Evolutionary conservation across 2,329 filamentous ascomycete species (phyloP).

Genomic region (Fusarium pseudograminearum): DNA sequence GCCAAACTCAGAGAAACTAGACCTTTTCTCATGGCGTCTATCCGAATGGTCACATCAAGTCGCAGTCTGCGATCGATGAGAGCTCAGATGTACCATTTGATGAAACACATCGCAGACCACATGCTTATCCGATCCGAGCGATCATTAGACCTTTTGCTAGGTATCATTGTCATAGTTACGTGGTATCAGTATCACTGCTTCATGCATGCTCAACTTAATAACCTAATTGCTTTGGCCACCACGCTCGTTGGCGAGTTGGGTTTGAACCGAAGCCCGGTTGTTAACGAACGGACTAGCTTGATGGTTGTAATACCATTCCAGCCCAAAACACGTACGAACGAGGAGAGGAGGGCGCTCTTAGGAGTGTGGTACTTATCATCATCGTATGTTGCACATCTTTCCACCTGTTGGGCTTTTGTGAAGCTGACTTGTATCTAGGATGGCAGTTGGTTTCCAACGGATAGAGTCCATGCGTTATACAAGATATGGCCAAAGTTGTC

Average conservation of each 20-base stretch:
- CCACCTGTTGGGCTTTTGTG: rapidly evolving
- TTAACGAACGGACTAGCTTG: conserved; percentile 58
- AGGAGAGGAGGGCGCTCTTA: conserved; percentile 64
- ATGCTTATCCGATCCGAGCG: conserved; percentile 63
- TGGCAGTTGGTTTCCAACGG: conserved; percentile 58
- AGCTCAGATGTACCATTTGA: conserved; percentile 62
- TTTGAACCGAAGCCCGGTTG: conserved; percentile 56
- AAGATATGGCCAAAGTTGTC: conserved; percentile 64
- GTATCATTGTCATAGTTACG: conserved; percentile 61
- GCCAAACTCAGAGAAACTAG: conserved; percentile 53
- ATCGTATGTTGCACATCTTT: conserved; percentile 54
- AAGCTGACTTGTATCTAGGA: conserved; percentile 47
- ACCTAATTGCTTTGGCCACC: conserved; percentile 61
- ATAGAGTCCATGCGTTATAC: conserved; percentile 65
- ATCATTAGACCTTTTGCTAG: conserved; percentile 63
- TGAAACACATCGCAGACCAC: conserved; percentile 60
- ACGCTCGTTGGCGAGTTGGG: conserved; percentile 62
- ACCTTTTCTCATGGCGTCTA: conserved; percentile 63
- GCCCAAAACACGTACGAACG: conserved; percentile 58
- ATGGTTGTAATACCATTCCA: conserved; percentile 57
- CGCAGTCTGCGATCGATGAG: conserved; percentile 61
- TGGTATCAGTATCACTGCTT: conserved; percentile 69
- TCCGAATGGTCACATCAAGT: conserved; percentile 64
- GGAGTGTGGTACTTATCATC: conserved; percentile 68
- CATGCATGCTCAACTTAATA: conserved; percentile 64